phyloP scores from a whole-genome alignment of 2,329 filamentous ascomycete species.

The Cladosporium sp. region DNA sequence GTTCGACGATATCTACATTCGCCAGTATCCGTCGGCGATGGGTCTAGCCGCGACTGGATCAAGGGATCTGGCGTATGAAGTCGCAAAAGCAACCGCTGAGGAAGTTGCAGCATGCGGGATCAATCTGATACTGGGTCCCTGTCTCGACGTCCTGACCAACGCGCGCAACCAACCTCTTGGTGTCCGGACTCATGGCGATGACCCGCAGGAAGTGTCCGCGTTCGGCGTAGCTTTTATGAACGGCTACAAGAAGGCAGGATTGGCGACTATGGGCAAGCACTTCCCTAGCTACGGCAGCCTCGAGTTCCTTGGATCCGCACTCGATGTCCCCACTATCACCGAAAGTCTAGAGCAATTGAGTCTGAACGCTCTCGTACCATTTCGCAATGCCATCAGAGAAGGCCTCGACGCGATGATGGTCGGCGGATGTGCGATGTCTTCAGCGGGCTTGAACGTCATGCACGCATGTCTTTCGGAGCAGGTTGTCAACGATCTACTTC shows the following conservation, averaged over 20 bases:
- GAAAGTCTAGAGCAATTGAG: constrained; percentile 90
- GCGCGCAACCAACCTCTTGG: constrained; percentile 84
- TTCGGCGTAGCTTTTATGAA: constrained; percentile 87
- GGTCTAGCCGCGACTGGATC: constrained; percentile 88
- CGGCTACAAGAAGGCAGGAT: constrained; percentile 84
- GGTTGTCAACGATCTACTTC: constrained; percentile 81
- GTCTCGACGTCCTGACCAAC: constrained; percentile 89
- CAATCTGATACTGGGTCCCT: constrained; percentile 91
- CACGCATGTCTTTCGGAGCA: constrained; percentile 91
- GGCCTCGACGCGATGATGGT: constrained; percentile 94
- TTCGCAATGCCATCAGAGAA: constrained; percentile 79
- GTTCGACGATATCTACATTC: constrained; percentile 91
- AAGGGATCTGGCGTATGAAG: constrained; percentile 75
- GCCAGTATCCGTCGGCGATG: constrained; percentile 96
- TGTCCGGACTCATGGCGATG: constrained; percentile 82
- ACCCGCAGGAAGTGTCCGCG: constrained; percentile 89
- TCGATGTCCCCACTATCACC: constrained; percentile 92
- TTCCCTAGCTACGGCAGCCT: constrained; percentile 95
- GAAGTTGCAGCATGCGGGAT: constrained; percentile 90
- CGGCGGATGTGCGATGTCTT: constrained; percentile 87
- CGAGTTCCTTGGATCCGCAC: constrained; percentile 82
- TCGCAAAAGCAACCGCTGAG: constrained; percentile 87
- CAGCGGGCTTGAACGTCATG: constrained; percentile 86
- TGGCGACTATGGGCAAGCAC: constrained; percentile 89
- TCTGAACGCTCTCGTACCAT: constrained; percentile 84